Percentiles rank a stretch among this genome's conserved stretches.
phyloP scores from a whole-genome alignment of 2,329 filamentous ascomycete genomes.

The Colletotrichum melonis region DNA sequence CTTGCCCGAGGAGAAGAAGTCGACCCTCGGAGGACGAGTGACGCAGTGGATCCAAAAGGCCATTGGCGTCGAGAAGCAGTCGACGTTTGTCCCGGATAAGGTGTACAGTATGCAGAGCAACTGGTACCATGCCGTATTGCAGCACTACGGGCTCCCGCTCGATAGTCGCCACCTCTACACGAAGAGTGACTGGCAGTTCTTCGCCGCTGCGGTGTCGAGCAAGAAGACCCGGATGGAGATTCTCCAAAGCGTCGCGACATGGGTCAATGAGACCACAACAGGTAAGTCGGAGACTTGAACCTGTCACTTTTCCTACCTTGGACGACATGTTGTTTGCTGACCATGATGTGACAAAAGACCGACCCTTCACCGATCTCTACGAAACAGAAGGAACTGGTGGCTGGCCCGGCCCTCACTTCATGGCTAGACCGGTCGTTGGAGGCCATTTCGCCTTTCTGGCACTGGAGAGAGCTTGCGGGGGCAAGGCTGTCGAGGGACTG shows the following conservation, averaged over 20 bases:
- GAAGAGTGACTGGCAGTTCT: conserved; percentile 93
- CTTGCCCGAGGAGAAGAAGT: conserved; percentile 45
- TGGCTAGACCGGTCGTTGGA: conserved; percentile 84
- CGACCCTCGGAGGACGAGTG: conserved; percentile 6
- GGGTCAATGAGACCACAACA: conserved; percentile 86
- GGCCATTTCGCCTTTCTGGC: conserved; percentile 88
- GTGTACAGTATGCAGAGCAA: conserved; percentile 84
- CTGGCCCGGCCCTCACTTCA: conserved; percentile 81
- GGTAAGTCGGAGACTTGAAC: conserved; percentile 49
- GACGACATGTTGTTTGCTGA: background rate
- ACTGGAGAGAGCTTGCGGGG: conserved; percentile 82
- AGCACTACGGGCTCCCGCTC: conserved; percentile 84
- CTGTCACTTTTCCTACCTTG: too few species aligned
- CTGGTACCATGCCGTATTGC: conserved; percentile 84
- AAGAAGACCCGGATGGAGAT: conserved; percentile 77
- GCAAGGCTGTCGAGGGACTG: conserved; percentile 70
- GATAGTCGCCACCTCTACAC: conserved; percentile 87
- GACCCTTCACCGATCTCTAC: conserved; percentile 85
- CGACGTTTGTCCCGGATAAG: conserved; percentile 75
- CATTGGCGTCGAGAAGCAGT: conserved; percentile 40
- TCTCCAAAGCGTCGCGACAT: conserved; percentile 77
- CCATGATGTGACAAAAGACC: conserved; percentile 55
- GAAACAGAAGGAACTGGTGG: conserved; percentile 81
- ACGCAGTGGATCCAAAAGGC: conserved; percentile 36
- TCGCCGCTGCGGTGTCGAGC: conserved; percentile 83